Base-by-base conservation (phyloP, 75 land plant genomes). In the Adiantum capillusveneris region DNA sequence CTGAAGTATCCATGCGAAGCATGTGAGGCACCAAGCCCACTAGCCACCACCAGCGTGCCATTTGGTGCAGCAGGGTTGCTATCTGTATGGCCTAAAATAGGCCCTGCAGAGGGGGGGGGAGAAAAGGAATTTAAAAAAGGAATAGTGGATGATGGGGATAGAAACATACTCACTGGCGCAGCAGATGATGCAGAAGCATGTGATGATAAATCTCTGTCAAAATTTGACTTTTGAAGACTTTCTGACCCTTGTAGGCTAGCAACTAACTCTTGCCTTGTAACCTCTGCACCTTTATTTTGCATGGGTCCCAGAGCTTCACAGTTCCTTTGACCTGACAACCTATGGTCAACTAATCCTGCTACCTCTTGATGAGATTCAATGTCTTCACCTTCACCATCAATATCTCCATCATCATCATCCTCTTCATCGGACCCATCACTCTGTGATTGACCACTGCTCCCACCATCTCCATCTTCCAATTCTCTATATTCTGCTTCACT, bases 361-460 rank as follows among this genome's bases (percentile, higher is more conserved):
- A 59, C 75, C 0, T 43, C 75, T 46, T 46, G 50, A 46, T 46
- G 50, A 46, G 22, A 46, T 11, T 70, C 65, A 12, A 25, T 42
- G 1, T 25, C 45, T 24, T 66, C 74, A 41, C 55, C 73, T 1
- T 46, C 66, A 9, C 53, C 66, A 1, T 52, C 79, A 25, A 34
- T 41, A 17, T 62, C 57, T 6, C 37, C 57, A 31, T 54, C 66
- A 31, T 53, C 66, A n/a, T 53, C 66, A 17, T 69, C 72, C 1
- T 69, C 72, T 13, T 69, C 72, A 2, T 54, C 58, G 13, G 58
- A 65, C 11, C 62, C 79, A 3, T 70, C 71, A 28, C n/a, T 66
- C 11, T 53, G 60, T 17, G 76, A 52, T 37, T 56, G 34, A 31
- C 48, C 75, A 36, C 64, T 67, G 25, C 37, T 53, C 2, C 28